Evolutionary conservation across 306 rosid genomes (phyloP).

Genomic region (Herpetospermum pedunculosum): DNA sequence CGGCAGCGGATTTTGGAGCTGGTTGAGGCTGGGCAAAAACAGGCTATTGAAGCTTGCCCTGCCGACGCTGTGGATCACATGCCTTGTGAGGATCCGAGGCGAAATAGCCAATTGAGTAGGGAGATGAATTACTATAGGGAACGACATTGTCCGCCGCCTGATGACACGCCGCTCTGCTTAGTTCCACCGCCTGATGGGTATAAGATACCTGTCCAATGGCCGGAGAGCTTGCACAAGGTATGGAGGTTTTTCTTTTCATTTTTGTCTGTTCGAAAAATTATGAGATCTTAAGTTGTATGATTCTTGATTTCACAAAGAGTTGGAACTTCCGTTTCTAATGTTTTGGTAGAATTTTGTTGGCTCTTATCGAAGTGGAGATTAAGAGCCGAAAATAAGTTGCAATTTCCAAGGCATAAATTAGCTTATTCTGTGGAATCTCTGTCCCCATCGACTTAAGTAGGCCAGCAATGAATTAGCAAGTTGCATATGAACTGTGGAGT

Average conservation of each 20-base stretch:
- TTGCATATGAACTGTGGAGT: neutral
- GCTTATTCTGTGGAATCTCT: neutral
- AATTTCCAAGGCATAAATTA: neutral
- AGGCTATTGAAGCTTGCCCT: constrained; percentile 55
- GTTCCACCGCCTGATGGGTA: constrained; percentile 73
- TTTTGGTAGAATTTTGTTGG: neutral
- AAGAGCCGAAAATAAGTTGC: neutral
- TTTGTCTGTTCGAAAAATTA: neutral
- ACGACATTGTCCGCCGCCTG: constrained; percentile 68
- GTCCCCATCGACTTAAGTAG: neutral
- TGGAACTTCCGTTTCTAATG: neutral
- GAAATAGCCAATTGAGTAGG: constrained; percentile 77
- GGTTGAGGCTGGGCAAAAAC: constrained; percentile 50
- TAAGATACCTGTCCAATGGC: constrained; percentile 79
- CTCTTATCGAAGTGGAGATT: neutral
- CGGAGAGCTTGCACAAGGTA: constrained; percentile 92
- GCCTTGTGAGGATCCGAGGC: constrained; percentile 93
- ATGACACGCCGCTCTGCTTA: constrained; percentile 67
- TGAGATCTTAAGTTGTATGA: neutral
- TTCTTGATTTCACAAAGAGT: neutral
- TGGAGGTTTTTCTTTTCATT: neutral
- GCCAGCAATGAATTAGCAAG: neutral
- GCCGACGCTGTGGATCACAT: constrained; percentile 70
- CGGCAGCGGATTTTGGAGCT: constrained; percentile 54
- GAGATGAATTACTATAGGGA: constrained; percentile 92